phyloP scores from a whole-genome alignment of 768 basidiomycete species.

The Myochromella boudieri region DNA sequence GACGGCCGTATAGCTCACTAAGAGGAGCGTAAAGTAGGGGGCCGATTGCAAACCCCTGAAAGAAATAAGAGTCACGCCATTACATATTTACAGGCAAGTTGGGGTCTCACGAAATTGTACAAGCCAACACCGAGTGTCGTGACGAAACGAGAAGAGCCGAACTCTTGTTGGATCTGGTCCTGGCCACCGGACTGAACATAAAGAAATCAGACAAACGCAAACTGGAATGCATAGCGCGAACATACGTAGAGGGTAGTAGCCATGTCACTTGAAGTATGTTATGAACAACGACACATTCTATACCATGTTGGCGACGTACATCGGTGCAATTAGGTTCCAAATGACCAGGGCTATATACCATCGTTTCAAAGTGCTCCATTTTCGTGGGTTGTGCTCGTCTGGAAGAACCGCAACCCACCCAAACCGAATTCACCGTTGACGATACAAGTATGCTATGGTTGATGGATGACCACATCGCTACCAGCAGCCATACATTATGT shows the following conservation, averaged over 20 bases:
- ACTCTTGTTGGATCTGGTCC: constrained; percentile 6
- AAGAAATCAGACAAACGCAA: neutral
- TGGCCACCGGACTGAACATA: constrained; percentile 3
- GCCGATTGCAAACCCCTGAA: constrained; percentile 16
- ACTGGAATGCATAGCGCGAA: too few species aligned
- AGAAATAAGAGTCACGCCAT: neutral
- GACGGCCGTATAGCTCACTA: constrained; percentile 13
- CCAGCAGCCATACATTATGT: too few species aligned
- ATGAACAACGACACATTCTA: neutral
- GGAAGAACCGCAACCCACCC: neutral
- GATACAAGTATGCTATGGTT: neutral
- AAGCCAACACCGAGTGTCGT: constrained; percentile 9
- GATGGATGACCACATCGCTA: too few species aligned
- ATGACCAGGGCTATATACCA: constrained; percentile 13
- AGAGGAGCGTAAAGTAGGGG: constrained; percentile 15
- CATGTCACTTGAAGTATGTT: constrained; percentile 6
- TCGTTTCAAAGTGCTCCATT: constrained; percentile 6
- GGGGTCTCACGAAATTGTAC: constrained; percentile 4
- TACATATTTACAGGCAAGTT: neutral
- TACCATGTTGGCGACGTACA: neutral
- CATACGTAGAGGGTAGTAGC: constrained; percentile 5
- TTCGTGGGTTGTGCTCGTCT: neutral
- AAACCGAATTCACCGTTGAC: too few species aligned
- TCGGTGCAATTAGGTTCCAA: constrained; percentile 9
- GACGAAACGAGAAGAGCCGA: constrained; percentile 7